Conservation (phyloP, 495 filamentous ascomycete species). For the Xylaria castorea region DNA sequence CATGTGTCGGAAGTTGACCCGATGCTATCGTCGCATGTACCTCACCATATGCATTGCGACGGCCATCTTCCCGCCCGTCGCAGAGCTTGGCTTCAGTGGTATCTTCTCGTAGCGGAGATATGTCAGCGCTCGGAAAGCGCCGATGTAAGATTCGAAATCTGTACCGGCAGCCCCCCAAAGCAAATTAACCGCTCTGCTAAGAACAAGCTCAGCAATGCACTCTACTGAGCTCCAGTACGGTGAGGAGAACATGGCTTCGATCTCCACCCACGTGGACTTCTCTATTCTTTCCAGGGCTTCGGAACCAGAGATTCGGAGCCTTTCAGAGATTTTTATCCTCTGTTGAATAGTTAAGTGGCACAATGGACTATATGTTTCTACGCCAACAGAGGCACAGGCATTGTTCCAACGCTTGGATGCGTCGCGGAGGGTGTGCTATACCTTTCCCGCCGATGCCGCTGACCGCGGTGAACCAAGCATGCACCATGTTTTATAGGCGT, state of each 20-base stretch:
- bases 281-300: background rate
- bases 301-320: background rate
- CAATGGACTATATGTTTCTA: background rate
- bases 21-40: too few relatives aligned
- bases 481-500: background rate
- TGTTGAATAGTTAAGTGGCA: background rate
- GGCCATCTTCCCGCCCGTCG: background rate
- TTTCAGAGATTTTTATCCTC: background rate
- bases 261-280: background rate
- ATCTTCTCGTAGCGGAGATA: background rate
- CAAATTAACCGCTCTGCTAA: background rate
- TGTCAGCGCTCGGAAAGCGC: background rate
- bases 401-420: background rate
- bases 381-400: background rate
- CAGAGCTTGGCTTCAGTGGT: background rate
- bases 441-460: background rate
- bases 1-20: background rate
- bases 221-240: background rate
- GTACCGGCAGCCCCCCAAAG: background rate
- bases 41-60: background rate
- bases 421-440: fast-evolving
- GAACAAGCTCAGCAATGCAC: background rate
- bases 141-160: background rate
- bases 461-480: background rate
- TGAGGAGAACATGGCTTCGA: background rate